Conservation (phyloP, 768 basidiomycete species). For the Suillus sp. region DNA sequence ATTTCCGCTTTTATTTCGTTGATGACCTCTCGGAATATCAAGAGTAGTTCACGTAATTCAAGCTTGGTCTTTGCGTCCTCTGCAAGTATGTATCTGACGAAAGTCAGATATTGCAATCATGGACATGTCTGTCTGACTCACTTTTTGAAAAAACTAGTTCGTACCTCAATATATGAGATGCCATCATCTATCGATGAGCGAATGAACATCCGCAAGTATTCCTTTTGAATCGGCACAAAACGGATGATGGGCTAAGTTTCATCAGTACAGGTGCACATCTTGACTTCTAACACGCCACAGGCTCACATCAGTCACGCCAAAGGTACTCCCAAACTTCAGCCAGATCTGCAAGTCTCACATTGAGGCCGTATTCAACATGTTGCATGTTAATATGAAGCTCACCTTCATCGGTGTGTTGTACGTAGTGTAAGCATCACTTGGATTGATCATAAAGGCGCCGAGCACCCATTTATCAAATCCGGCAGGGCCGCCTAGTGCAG, state of each 20-base stretch:
- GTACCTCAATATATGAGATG: slow-evolving; percentile 46
- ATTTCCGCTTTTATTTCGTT: slow-evolving; percentile 39
- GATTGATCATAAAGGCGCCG: slow-evolving; percentile 41
- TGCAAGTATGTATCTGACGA: slow-evolving; percentile 41
- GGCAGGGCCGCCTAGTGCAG: slow-evolving; percentile 38
- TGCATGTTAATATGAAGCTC: not conserved
- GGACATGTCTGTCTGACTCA: slow-evolving; percentile 17
- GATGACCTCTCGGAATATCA: slow-evolving; percentile 37
- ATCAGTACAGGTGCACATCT: slow-evolving; percentile 19
- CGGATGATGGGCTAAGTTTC: slow-evolving; percentile 35
- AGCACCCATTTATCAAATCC: slow-evolving; percentile 49
- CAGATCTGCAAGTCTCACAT: slow-evolving; percentile 20
- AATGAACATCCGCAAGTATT: slow-evolving; percentile 35
- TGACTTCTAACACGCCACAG: slow-evolving; percentile 22
- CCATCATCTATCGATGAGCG: slow-evolving; percentile 45
- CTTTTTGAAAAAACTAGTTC: slow-evolving; percentile 43
- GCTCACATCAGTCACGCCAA: slow-evolving; percentile 26
- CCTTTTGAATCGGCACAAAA: slow-evolving; percentile 24
- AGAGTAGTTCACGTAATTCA: slow-evolving; percentile 40
- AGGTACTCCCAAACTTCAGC: slow-evolving; percentile 25
- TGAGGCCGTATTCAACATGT: not conserved
- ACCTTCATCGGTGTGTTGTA: slow-evolving; percentile 46
- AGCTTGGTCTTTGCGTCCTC: slow-evolving; percentile 40
- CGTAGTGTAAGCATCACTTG: slow-evolving; percentile 44
- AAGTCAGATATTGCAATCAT: not conserved